A percentile compares a stretch with the other conserved stretches of the same genome.
Conservation (phyloP, 2,329 filamentous ascomycete species). For the Aspergillus fumigatiaffinis region DNA sequence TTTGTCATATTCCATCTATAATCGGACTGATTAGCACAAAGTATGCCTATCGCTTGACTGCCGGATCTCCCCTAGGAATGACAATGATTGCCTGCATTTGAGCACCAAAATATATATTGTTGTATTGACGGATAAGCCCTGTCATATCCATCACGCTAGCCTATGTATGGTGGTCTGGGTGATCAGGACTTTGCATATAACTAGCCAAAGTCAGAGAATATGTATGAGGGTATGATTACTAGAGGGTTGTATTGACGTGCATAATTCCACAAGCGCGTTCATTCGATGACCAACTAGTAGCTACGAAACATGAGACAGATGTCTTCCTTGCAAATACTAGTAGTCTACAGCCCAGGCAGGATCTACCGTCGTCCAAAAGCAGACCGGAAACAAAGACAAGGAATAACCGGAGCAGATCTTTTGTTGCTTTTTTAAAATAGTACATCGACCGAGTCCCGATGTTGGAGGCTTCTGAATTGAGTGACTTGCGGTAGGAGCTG, state of each 20-base stretch:
- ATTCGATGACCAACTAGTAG: no score
- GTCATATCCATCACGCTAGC: background rate
- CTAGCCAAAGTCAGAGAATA: no score
- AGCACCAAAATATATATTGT: background rate
- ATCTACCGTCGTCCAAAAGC: background rate
- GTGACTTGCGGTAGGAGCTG: background rate
- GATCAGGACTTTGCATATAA: no score
- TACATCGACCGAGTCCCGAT: background rate
- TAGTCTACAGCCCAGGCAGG: background rate
- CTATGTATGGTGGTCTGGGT: background rate
- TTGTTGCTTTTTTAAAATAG: background rate
- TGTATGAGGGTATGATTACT: background rate
- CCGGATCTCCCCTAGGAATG: background rate
- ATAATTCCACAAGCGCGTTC: no score
- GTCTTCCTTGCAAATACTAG: background rate
- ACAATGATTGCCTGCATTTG: background rate
- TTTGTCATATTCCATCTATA: background rate
- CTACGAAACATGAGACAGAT: background rate
- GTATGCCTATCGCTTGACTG: background rate
- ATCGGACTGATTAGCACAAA: background rate
- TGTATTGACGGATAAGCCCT: background rate
- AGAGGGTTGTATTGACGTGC: background rate
- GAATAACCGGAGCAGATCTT: slow-evolving; percentile 1
- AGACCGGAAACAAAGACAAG: background rate
- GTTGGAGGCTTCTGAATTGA: background rate